Base-by-base conservation (phyloP, 2,329 filamentous ascomycete genomes). In the Colletotrichum horii region DNA sequence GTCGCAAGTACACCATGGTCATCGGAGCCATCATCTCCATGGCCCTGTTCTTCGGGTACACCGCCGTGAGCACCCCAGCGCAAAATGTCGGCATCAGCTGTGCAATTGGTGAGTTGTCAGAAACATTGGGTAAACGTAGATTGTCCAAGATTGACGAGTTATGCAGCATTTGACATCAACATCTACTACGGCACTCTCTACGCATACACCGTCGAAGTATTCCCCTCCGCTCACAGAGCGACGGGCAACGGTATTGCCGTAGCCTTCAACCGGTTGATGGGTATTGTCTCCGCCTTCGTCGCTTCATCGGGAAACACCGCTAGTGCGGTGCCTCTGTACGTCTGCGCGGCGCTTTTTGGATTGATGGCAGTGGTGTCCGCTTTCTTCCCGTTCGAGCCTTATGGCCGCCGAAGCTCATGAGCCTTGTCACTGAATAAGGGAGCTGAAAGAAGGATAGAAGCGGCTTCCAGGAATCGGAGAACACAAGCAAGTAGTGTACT, bases 201-300 rank as follows among this genome's bases (percentile, higher is more conserved):
- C 86, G 82, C 94, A 82, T 88, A 95, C 86, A 84, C 93, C 75
- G 89, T 91, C 28, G 89, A 92, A 81, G 89, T 92, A 0, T 85
- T 94, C 3, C 93, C 93, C 0, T 92, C 89, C 60, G 93, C 93
- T 1, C 93, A 96, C 79, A 88, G 94, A 4, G 93, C 93, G 0
- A 96, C 94, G 0, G 94, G 94, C 14, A 95, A 95, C 80, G 94
- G 93, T 2, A 89, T 95, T 58, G 91, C 93, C 0, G 93, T 95
- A 36, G 92, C 90, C 0, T 91, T 90, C 77, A 95, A 95, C 79
- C 88, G 94, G 3, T 82, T 95, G 78, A 95, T 95, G 93, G 94
- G 94, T 3, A 94, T 95, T 60, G 79, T 95, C 69, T 93, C 91
- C 12, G 93, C 93, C 0, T 88, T 95, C 11, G 91, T 95, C 36